Evolutionary conservation across 1,139 yeast genomes (phyloP).

Genomic region (Saccharomyces hybrid): DNA sequence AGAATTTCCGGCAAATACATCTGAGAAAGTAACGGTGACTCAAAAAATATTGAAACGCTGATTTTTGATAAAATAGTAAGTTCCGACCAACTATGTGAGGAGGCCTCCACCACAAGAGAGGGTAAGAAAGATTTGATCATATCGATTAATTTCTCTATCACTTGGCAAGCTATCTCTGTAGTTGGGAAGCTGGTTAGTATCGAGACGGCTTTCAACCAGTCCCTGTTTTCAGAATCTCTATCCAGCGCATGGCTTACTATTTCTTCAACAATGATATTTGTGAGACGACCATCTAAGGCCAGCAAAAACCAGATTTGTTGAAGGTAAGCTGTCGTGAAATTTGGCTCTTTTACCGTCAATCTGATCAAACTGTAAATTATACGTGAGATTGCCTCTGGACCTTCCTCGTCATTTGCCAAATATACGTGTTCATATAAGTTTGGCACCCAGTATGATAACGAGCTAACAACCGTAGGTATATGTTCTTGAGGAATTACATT

Average conservation of each 20-base stretch:
- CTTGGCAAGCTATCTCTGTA: conserved; percentile 60
- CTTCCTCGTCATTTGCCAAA: conserved; percentile 44
- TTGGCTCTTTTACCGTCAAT: conserved; percentile 41
- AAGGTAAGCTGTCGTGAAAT: conserved; percentile 41
- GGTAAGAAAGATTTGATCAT: conserved; percentile 46
- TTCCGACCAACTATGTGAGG: conserved; percentile 65
- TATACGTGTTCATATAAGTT: conserved; percentile 56
- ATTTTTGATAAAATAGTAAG: conserved; percentile 60
- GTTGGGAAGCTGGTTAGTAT: conserved; percentile 64
- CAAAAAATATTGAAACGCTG: conserved; percentile 63
- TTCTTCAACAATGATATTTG: conserved; percentile 58
- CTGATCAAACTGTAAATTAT: conserved; percentile 57
- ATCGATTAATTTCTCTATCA: conserved; percentile 45
- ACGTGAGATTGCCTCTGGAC: conserved; percentile 53
- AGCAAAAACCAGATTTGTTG: conserved; percentile 66
- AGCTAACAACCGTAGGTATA: conserved; percentile 35
- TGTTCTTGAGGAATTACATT: conserved; percentile 16
- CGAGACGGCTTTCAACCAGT: conserved; percentile 56
- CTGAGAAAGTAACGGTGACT: conserved; percentile 57
- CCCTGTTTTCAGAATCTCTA: conserved; percentile 63
- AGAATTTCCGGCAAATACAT: conserved; percentile 66
- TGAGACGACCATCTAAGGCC: conserved; percentile 53
- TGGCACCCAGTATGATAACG: conserved; percentile 73
- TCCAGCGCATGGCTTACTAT: conserved; percentile 68
- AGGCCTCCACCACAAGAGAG: conserved; percentile 36